A percentile compares a stretch with the other conserved stretches of the same genome.
Conservation (phyloP, 2,329 filamentous ascomycete genomes). For the Aspergillus sp. region DNA sequence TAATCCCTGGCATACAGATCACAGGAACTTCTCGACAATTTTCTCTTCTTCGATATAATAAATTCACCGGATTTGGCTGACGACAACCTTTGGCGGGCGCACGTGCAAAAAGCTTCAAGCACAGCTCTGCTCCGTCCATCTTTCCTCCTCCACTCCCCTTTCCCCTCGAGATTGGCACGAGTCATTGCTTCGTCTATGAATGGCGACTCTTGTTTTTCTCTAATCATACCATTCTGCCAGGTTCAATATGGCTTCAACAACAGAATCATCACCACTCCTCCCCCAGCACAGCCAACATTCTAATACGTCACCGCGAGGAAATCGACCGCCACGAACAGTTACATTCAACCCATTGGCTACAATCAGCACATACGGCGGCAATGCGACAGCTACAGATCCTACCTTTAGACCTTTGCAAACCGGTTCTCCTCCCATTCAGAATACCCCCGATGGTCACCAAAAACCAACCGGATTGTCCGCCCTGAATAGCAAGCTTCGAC, state of each 20-base stretch:
- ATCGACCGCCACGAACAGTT: conserved; percentile 38
- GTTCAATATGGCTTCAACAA: conserved; percentile 30
- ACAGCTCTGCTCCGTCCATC: background rate
- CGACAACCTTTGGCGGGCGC: conserved; percentile 7
- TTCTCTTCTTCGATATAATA: too few relatives aligned
- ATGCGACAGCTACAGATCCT: conserved; percentile 34
- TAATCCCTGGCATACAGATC: too few relatives aligned
- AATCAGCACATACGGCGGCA: conserved; percentile 38
- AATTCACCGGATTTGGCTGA: too few relatives aligned
- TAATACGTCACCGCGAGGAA: conserved; percentile 35
- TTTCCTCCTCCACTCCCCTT: background rate
- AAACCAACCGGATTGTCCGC: conserved; percentile 65
- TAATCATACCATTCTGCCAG: conserved; percentile 3
- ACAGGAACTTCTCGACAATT: too few relatives aligned
- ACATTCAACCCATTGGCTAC: conserved; percentile 46
- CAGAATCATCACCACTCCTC: conserved; percentile 40
- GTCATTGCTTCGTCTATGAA: conserved; percentile 8
- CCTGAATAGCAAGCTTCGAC: conserved; percentile 79
- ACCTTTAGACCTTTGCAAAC: conserved; percentile 38
- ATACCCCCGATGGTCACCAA: conserved; percentile 19
- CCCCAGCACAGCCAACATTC: conserved; percentile 28
- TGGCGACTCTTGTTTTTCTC: conserved; percentile 6
- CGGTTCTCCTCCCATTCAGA: conserved; percentile 32
- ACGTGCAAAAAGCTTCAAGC: conserved; percentile 13
- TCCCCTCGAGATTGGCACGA: background rate